phyloP scores from a whole-genome alignment of 139 green algal species.

The Picochlorum sp. region DNA sequence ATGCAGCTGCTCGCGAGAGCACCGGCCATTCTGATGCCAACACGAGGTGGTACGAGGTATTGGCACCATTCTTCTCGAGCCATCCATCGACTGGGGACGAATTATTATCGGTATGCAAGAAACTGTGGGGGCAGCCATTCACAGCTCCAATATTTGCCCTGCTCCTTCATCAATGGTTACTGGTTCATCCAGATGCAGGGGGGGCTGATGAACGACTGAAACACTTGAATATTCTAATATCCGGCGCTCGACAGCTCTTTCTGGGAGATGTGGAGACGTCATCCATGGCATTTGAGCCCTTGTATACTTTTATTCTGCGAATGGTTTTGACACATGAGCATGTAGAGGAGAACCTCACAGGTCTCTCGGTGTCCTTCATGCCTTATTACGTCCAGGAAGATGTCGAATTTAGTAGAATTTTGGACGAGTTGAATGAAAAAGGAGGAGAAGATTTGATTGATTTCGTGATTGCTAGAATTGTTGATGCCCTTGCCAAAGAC shows the following conservation, averaged over 20 bases:
- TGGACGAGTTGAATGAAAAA: constrained; percentile 9
- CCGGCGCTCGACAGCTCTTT: constrained; percentile 66
- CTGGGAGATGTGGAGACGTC: constrained; percentile 61
- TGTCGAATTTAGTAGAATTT: constrained; percentile 9
- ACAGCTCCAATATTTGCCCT: constrained; percentile 59
- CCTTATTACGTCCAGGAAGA: constrained; percentile 50
- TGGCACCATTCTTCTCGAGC: constrained; percentile 54
- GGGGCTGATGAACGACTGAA: constrained; percentile 56
- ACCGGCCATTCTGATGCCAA: constrained; percentile 14
- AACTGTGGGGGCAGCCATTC: constrained; percentile 66
- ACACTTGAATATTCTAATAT: constrained; percentile 65
- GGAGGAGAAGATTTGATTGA: constrained; percentile 4
- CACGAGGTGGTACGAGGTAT: constrained; percentile 46
- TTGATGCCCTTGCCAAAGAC: constrained; percentile 5
- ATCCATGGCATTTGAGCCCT: constrained; percentile 41
- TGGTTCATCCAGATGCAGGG: constrained; percentile 42
- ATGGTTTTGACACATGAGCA: constrained; percentile 22
- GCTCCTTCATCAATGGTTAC: constrained; percentile 70
- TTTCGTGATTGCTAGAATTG: constrained; percentile 15
- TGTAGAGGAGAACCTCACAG: constrained; percentile 32
- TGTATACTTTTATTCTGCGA: constrained; percentile 49
- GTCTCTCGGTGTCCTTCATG: constrained; percentile 46
- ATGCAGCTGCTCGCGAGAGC: constrained; percentile 36
- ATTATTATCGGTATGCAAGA: constrained; percentile 57
- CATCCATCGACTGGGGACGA: constrained; percentile 35